Evolutionary conservation across 768 basidiomycete species (phyloP).

Genomic region (Macrocybe gigantea): DNA sequence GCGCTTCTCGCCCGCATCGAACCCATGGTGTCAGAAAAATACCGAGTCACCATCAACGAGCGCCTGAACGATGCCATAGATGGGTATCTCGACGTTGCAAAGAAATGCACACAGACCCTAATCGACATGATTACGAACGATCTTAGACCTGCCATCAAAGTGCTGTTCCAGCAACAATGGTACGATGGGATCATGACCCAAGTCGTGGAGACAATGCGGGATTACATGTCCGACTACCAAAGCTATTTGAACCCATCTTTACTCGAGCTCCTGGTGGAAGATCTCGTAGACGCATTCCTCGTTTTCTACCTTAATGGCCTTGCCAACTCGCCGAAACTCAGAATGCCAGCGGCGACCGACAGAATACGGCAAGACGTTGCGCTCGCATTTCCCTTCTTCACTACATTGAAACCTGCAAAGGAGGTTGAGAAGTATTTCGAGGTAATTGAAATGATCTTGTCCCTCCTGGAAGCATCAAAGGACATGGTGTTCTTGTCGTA

Average conservation of each 20-base stretch:
- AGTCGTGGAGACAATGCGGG: constrained; percentile 91
- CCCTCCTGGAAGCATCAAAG: constrained; percentile 80
- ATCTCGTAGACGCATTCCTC: constrained; percentile 87
- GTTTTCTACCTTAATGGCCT: constrained; percentile 87
- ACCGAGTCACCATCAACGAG: constrained; percentile 75
- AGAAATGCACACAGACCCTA: constrained; percentile 92
- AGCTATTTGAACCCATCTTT: constrained; percentile 85
- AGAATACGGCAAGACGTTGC: constrained; percentile 79
- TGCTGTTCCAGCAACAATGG: constrained; percentile 80
- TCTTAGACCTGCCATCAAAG: constrained; percentile 79
- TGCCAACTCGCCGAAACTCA: constrained; percentile 76
- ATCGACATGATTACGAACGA: constrained; percentile 96
- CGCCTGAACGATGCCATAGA: constrained; percentile 94
- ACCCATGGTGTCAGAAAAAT: constrained; percentile 90
- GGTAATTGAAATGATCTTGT: constrained; percentile 77
- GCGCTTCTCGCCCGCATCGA: constrained; percentile 81
- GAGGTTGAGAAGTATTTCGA: constrained; percentile 84
- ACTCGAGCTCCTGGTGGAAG: constrained; percentile 88
- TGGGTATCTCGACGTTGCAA: constrained; percentile 96
- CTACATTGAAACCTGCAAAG: constrained; percentile 64
- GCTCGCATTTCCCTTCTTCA: constrained; percentile 77
- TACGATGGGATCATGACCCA: constrained; percentile 86
- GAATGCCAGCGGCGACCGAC: constrained; percentile 80
- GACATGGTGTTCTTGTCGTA: constrained; percentile 90
- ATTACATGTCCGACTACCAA: constrained; percentile 96